These are phyloP conservation scores for Ganoderma boninense DNA, from an alignment of 1,284 basidiomycete species.

Conservation along the genomic window DNA sequence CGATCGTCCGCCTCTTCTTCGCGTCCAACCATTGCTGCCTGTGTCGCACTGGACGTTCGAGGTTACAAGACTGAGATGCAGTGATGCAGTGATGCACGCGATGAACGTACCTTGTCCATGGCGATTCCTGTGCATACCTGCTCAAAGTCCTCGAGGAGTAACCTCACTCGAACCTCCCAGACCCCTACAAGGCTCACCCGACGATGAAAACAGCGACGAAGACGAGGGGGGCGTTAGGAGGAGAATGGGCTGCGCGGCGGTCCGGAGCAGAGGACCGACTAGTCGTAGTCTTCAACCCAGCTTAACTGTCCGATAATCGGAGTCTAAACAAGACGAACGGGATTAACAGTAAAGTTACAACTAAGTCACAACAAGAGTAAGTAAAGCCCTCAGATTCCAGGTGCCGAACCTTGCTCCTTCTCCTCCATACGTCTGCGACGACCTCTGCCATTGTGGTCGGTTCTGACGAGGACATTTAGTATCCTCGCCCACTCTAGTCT, in stretches of 20 bases:
- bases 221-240: not conserved
- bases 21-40: constrained; percentile 32
- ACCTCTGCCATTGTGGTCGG: not conserved
- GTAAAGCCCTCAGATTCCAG: no score
- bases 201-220: constrained; percentile 1
- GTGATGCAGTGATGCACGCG: no score
- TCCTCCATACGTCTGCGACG: constrained; percentile 6
- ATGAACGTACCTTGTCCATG: constrained; percentile 28
- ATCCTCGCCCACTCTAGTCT: constrained; percentile 6
- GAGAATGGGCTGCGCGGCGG: constrained; percentile 6
- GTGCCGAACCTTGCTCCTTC: constrained; percentile 7
- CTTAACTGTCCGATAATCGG: constrained; percentile 1
- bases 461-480: not conserved
- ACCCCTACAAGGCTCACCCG: constrained; percentile 7
- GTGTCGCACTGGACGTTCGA: constrained; percentile 4
- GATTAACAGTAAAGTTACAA: no score
- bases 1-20: constrained; percentile 34
- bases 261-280: no score
- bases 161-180: constrained; percentile 12
- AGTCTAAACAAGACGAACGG: not conserved
- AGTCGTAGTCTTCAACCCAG: not conserved
- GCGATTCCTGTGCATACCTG: constrained; percentile 32
- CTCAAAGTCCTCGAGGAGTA: constrained; percentile 1
- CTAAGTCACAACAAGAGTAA: no score
- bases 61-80: not conserved